These are phyloP conservation scores for Malus sieversii DNA, from an alignment of 306 rosid genomes.

Conservation along the genomic window DNA sequence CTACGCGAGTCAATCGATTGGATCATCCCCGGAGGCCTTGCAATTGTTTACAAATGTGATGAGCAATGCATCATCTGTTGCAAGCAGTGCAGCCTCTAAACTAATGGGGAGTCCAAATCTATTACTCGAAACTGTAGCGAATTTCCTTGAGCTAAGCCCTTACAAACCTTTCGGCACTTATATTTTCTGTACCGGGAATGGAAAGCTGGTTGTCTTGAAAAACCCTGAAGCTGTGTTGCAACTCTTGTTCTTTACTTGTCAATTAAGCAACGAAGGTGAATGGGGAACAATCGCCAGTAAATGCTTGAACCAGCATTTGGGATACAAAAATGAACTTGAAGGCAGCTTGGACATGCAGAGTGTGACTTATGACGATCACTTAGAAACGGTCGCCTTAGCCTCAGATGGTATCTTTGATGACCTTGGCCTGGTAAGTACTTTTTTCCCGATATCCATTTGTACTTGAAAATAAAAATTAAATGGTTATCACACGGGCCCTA, in stretches of 20 bases:
- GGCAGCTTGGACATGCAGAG: constrained; percentile 24
- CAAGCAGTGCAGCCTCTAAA: constrained; percentile 55
- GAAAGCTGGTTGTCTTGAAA: constrained; percentile 31
- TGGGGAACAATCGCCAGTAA: constrained; percentile 10
- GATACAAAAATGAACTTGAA: neutral
- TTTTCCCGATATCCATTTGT: neutral
- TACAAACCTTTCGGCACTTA: constrained; percentile 78
- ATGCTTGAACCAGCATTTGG: constrained; percentile 44
- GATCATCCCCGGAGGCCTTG: neutral
- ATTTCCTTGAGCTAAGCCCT: constrained; percentile 54
- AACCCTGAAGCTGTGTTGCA: constrained; percentile 73
- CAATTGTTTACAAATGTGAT: constrained; percentile 40
- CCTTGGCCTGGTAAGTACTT: constrained; percentile 58
- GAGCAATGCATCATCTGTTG: constrained; percentile 38
- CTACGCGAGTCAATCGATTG: neutral
- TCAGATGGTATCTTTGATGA: constrained; percentile 36
- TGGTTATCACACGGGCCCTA: neutral
- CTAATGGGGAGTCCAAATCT: constrained; percentile 67
- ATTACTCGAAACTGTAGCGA: constrained; percentile 40
- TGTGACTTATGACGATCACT: constrained; percentile 23
- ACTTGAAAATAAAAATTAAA: neutral
- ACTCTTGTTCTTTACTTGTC: constrained; percentile 47
- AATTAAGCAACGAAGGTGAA: constrained; percentile 21
- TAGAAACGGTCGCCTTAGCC: constrained; percentile 35
- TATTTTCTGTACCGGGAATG: constrained; percentile 42